phyloP scores from a whole-genome alignment of 140 eudicot genomes.

The Cichorium intybus region DNA sequence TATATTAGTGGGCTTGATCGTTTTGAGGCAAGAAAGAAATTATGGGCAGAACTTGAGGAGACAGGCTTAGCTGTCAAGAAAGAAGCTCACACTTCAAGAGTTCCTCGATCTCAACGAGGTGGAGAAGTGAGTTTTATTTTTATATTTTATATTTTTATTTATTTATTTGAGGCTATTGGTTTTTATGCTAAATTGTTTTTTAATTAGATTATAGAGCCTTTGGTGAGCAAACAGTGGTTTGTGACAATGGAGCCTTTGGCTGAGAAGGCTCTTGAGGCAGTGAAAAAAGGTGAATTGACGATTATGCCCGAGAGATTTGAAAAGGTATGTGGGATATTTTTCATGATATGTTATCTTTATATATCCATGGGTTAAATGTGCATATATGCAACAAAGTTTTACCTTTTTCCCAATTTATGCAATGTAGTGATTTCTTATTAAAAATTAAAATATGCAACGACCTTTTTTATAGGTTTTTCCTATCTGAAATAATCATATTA shows the following conservation, averaged over 20 bases:
- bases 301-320: conserved; percentile 95
- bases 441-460: too few relatives aligned
- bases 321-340: conserved; percentile 53
- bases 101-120: conserved; percentile 96
- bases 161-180: not conserved
- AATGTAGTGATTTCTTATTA: too few relatives aligned
- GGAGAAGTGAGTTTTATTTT: conserved; percentile 70
- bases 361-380: not conserved
- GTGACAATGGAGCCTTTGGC: conserved; percentile 96
- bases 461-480: too few relatives aligned
- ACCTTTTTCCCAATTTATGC: too few relatives aligned
- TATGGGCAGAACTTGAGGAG: conserved; percentile 93
- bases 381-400: too few relatives aligned
- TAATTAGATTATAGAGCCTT: conserved; percentile 87
- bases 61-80: conserved; percentile 80
- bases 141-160: not conserved
- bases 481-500: too few relatives aligned
- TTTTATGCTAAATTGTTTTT: conserved; percentile 7
- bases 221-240: conserved; percentile 97
- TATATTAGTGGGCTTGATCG: conserved; percentile 88
- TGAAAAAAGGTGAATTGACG: conserved; percentile 69
- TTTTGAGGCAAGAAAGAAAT: conserved; percentile 87
- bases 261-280: conserved; percentile 89
- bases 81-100: conserved; percentile 82
- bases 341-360: not conserved